These are phyloP conservation scores for Neofusicoccum kwambonambiense DNA, from an alignment of 2,329 filamentous ascomycete species.

Conservation along the genomic window DNA sequence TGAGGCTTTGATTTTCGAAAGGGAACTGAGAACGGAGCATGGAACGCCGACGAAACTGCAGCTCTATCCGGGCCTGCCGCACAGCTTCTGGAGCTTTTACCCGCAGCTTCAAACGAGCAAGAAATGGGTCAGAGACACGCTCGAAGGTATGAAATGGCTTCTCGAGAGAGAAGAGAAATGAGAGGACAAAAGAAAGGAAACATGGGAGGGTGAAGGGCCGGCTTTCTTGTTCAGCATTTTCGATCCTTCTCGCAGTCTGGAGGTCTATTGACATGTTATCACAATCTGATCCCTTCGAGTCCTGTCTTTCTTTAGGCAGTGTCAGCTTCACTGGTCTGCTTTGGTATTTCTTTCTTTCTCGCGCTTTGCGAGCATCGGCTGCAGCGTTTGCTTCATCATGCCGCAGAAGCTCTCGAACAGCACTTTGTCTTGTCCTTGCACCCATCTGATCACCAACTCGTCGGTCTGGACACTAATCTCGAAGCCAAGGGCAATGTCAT, in stretches of 20 bases:
- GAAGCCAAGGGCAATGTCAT: slow-evolving; percentile 40
- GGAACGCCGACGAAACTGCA: slow-evolving; percentile 47
- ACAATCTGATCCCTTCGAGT: background rate
- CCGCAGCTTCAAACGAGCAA: slow-evolving; percentile 29
- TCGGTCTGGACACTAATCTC: slow-evolving; percentile 32
- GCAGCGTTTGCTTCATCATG: slow-evolving; percentile 2
- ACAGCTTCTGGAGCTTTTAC: slow-evolving; percentile 40
- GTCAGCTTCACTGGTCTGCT: slow-evolving; percentile 8
- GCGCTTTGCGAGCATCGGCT: background rate
- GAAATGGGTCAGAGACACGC: slow-evolving; percentile 15
- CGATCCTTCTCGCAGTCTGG: background rate
- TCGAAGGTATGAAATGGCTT: slow-evolving; percentile 8
- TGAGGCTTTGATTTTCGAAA: slow-evolving; percentile 54
- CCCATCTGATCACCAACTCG: slow-evolving; percentile 60
- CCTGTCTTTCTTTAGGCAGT: background rate
- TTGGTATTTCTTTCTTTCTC: background rate
- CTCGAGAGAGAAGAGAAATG: background rate
- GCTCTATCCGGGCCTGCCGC: slow-evolving; percentile 44
- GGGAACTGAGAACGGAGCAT: slow-evolving; percentile 44
- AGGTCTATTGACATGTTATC: background rate
- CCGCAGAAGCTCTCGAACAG: slow-evolving; percentile 78
- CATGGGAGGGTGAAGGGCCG: background rate
- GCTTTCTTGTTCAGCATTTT: background rate
- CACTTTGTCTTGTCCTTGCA: slow-evolving; percentile 69
- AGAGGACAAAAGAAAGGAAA: background rate